Evolutionary conservation across 495 filamentous ascomycete species (phyloP).

Genomic region (Podospora comata): DNA sequence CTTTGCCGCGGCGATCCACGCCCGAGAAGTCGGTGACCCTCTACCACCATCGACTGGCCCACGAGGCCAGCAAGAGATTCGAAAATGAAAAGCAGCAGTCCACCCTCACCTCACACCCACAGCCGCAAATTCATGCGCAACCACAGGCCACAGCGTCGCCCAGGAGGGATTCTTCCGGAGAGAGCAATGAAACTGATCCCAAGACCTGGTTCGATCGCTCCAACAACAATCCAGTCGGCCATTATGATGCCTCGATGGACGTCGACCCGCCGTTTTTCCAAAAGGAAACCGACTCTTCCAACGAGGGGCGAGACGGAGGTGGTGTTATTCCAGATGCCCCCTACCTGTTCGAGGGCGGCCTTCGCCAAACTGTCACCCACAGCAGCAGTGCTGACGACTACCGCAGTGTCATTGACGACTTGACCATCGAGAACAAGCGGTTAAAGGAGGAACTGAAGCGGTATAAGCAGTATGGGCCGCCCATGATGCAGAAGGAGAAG

Average conservation of each 20-base stretch:
- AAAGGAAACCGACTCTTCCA: conserved; percentile 45
- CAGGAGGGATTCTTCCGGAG: conserved; percentile 40
- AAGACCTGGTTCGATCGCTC: conserved; percentile 48
- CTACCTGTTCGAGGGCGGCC: not conserved
- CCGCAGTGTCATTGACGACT: conserved; percentile 67
- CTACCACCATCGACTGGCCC: conserved; percentile 39
- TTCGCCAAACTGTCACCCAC: conserved; percentile 33
- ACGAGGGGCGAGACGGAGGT: conserved; percentile 27
- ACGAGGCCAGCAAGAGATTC: conserved; percentile 30
- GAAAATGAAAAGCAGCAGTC: not conserved
- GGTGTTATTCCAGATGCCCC: not conserved
- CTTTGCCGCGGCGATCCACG: conserved; percentile 37
- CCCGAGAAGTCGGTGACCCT: conserved; percentile 42
- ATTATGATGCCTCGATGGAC: conserved; percentile 39
- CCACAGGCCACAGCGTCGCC: conserved; percentile 17
- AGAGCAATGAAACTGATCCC: conserved; percentile 40
- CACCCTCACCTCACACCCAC: not conserved
- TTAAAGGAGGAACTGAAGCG: conserved; percentile 65
- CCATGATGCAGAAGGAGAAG: conserved; percentile 59
- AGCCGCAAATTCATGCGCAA: conserved; percentile 1
- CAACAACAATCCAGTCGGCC: conserved; percentile 40
- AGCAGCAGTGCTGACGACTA: conserved; percentile 58
- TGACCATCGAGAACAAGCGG: conserved; percentile 68
- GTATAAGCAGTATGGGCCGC: conserved; percentile 60
- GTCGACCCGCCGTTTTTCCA: conserved; percentile 57